Evolutionary conservation across 225 moss, liverwort and hornwort genomes (phyloP).

Genomic region (Sphagnum tenellum): DNA sequence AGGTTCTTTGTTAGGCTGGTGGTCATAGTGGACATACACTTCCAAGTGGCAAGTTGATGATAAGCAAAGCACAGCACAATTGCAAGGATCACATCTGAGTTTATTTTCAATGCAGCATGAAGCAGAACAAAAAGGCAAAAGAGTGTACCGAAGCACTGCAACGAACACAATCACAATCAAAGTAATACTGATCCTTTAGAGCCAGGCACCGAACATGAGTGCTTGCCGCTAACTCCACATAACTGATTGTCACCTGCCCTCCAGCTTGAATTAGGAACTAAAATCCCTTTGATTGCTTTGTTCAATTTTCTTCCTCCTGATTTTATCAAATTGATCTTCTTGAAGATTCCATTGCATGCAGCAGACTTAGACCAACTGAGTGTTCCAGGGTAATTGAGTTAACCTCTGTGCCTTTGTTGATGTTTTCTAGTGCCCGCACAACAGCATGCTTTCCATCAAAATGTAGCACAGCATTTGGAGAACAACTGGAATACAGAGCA

Average conservation of each 20-base stretch:
- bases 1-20: too few species aligned
- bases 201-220: slow-evolving; percentile 29
- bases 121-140: not conserved
- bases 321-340: too few species aligned
- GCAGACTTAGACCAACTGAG: too few species aligned
- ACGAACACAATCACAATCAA: slow-evolving; percentile 38
- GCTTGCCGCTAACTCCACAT: slow-evolving; percentile 49
- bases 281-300: not conserved
- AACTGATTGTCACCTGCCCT: slow-evolving; percentile 46
- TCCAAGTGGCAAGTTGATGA: too few species aligned
- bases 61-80: too few species aligned
- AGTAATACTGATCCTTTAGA: slow-evolving; percentile 52
- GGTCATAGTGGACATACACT: too few species aligned
- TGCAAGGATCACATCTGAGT: too few species aligned
- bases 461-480: slow-evolving; percentile 74
- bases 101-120: not conserved
- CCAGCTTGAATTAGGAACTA: not conserved
- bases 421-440: slow-evolving; percentile 55
- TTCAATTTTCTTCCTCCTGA: not conserved
- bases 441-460: slow-evolving; percentile 71
- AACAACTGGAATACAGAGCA: slow-evolving; percentile 37
- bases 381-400: not conserved
- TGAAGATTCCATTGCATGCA: too few species aligned
- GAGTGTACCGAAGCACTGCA: slow-evolving; percentile 28
- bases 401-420: slow-evolving; percentile 67